Evolutionary conservation across 805 yeast genomes (phyloP).

Genomic region (Saccharomycopsis schoenii): DNA sequence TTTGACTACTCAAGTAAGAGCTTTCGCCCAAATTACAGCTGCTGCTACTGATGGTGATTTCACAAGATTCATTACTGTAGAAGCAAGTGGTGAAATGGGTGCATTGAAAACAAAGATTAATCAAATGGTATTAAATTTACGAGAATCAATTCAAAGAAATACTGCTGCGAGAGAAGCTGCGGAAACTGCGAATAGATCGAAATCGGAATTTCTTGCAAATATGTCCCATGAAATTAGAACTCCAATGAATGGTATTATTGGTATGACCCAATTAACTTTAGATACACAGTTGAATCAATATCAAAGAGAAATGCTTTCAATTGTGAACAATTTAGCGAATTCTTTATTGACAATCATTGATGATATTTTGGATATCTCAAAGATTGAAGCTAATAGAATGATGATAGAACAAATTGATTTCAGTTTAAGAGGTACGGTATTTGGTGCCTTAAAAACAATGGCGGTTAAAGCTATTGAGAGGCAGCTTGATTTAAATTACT

Average conservation of each 20-base stretch:
- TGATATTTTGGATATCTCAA: slow-evolving; percentile 84
- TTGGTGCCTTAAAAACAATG: slow-evolving; percentile 80
- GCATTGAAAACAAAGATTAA: slow-evolving; percentile 43
- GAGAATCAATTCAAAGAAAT: slow-evolving; percentile 84
- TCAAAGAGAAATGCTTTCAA: slow-evolving; percentile 84
- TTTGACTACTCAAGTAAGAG: slow-evolving; percentile 84
- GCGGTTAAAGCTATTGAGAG: slow-evolving; percentile 87
- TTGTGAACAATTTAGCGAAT: slow-evolving; percentile 81
- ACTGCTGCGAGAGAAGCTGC: slow-evolving; percentile 95
- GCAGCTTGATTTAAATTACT: slow-evolving; percentile 68
- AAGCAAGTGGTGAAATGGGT: slow-evolving; percentile 85
- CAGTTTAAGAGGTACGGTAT: slow-evolving; percentile 76
- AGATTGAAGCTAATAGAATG: slow-evolving; percentile 90
- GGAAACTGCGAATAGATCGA: slow-evolving; percentile 79
- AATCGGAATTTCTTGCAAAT: slow-evolving; percentile 83
- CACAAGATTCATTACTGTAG: slow-evolving; percentile 82
- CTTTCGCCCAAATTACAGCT: slow-evolving; percentile 87
- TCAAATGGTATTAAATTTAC: slow-evolving; percentile 76
- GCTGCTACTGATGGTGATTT: slow-evolving; percentile 93
- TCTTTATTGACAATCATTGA: slow-evolving; percentile 80
- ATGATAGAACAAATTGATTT: slow-evolving; percentile 85
- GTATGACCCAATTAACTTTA: slow-evolving; percentile 83
- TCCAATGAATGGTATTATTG: slow-evolving; percentile 88
- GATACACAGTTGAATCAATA: slow-evolving; percentile 86
- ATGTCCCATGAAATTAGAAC: slow-evolving; percentile 85